Percentiles rank a stretch among this genome's conserved stretches.
phyloP scores from a whole-genome alignment of 2,329 filamentous ascomycete genomes.

The Colletotrichum sp. region DNA sequence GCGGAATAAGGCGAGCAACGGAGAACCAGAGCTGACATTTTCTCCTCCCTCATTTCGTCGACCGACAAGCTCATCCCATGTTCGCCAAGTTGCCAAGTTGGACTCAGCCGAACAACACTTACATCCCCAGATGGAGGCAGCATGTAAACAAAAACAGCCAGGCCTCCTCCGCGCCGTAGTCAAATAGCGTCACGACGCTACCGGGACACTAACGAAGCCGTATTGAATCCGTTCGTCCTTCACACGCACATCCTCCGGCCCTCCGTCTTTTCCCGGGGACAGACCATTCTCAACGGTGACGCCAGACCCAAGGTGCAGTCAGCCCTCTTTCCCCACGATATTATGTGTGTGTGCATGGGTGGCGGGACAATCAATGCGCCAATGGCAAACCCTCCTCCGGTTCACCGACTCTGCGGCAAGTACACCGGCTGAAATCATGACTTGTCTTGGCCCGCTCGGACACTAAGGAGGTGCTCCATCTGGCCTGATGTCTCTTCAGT shows the following conservation, averaged over 20 bases:
- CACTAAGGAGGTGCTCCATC: neutral
- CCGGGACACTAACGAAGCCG: neutral
- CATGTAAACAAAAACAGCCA: neutral
- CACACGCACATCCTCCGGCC: neutral
- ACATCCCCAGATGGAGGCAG: neutral
- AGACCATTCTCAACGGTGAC: neutral
- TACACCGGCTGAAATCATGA: neutral
- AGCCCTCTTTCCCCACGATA: neutral
- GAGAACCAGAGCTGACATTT: neutral
- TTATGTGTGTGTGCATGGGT: neutral
- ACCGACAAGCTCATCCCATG: neutral
- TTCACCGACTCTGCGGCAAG: neutral
- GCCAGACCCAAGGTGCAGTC: neutral
- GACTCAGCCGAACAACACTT: neutral
- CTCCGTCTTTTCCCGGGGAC: neutral
- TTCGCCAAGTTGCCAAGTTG: neutral
- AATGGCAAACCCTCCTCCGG: neutral
- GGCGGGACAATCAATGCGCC: neutral
- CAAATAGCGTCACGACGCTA: constrained; percentile 3
- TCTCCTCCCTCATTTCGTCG: neutral
- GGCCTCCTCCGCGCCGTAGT: neutral
- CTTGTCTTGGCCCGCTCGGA: neutral
- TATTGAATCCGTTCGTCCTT: neutral
- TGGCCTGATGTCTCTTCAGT: neutral
- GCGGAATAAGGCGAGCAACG: neutral